Base-by-base conservation (phyloP, 2,329 filamentous ascomycete genomes). In the Hypoxylon sp. region DNA sequence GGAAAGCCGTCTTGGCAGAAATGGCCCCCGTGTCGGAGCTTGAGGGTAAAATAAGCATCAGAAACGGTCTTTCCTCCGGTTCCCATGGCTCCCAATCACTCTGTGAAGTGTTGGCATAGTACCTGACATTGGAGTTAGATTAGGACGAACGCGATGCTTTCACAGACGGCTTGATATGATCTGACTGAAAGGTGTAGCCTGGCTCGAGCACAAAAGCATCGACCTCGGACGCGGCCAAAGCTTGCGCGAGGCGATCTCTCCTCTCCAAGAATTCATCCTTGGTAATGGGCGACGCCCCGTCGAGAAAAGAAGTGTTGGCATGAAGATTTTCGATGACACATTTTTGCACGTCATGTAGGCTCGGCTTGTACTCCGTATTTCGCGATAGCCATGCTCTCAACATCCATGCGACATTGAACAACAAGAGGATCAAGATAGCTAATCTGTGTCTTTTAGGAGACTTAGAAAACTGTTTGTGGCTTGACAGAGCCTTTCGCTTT, bases 31-130 rank as follows among this genome's bases (percentile, higher is more conserved):
- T 76, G 0, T 72, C 56, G 0, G 74, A 68, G n/a, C 77, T 75
- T 35, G 79, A 69, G 0, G 88, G 88, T 37, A 85, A 78, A 10
- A 91, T 81, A 17, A 90, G 73, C 86, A 91, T 89, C 21, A 91
- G 75, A 64, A 91, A 89, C 0, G 88, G 88, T 1, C 87, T 82
- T 73, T 90, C 88, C 72, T 90, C 88, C 0, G 88, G 87, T 80
- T 90, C 88, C 87, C 87, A 90, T 0, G 85, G 84, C 69, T 91
- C 88, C 88, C 88, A 90, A 66, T 90, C 85, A 0, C 75, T 76
- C 73, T 90, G 88, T 0, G 86, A 88, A 46, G 88, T 82, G 72
- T 91, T 90, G 51, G 82, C 88, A 73, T 89, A 91, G 75, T 90
- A 85, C 39, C 80, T 72, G n/a, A 5, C 37, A 35, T 27, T 3